Conservation (phyloP, 768 basidiomycete species). For the Boletus tomentosulus region DNA sequence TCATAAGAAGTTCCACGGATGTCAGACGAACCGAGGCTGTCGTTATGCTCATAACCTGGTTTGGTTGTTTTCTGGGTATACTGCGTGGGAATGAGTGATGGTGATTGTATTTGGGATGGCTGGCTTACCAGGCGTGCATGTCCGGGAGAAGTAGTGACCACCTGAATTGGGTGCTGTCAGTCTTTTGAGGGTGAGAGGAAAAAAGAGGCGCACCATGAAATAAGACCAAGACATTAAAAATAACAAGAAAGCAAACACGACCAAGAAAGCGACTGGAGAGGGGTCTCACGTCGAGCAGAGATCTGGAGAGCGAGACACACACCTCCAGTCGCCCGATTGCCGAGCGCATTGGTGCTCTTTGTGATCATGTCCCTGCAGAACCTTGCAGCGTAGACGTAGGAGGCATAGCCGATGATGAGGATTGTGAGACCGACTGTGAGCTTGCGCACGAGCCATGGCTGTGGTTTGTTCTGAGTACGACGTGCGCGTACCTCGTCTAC, state of each 20-base stretch:
- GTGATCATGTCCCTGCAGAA: constrained; percentile 71
- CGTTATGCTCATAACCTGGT: constrained; percentile 20
- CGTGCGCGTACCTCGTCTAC: constrained; percentile 46
- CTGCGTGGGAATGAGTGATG: constrained; percentile 16
- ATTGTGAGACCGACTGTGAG: constrained; percentile 55
- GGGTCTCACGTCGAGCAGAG: constrained; percentile 4
- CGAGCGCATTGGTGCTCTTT: constrained; percentile 39
- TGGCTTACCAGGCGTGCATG: constrained; percentile 58
- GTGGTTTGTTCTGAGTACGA: constrained; percentile 43
- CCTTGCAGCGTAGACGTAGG: constrained; percentile 75
- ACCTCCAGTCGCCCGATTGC: constrained; percentile 59
- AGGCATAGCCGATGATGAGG: constrained; percentile 61
- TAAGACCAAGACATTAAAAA: constrained; percentile 82
- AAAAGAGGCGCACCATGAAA: constrained; percentile 47
- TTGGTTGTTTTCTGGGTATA: constrained; percentile 19
- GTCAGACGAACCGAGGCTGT: constrained; percentile 19
- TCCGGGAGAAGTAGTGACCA: constrained; percentile 64
- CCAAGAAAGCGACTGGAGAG: constrained; percentile 58
- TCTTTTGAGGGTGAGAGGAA: background rate
- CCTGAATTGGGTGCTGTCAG: constrained; percentile 34
- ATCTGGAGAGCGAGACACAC: constrained; percentile 34
- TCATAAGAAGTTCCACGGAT: constrained; percentile 29
- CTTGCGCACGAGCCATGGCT: constrained; percentile 76
- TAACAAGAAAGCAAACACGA: constrained; percentile 58
- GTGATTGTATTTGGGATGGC: constrained; percentile 19